Evolutionary conservation across 768 basidiomycete genomes (phyloP).

Genomic region (Udeniomyces megalosporus): DNA sequence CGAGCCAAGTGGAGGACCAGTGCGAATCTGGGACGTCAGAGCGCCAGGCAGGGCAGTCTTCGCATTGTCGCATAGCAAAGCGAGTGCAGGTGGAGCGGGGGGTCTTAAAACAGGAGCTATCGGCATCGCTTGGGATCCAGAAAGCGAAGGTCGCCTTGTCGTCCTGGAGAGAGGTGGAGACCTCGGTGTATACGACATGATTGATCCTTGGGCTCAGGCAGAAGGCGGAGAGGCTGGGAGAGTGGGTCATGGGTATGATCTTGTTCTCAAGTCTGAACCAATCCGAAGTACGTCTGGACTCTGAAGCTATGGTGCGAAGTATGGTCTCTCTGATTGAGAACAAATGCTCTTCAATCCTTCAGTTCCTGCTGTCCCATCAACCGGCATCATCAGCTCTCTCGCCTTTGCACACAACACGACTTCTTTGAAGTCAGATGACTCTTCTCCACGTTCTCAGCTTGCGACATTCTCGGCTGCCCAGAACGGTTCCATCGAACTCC

Average conservation of each 20-base stretch:
- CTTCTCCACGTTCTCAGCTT: neutral
- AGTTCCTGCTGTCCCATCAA: neutral
- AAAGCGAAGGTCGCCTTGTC: neutral
- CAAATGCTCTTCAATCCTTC: too few species aligned
- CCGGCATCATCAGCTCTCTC: neutral
- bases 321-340: too few species aligned
- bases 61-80: neutral
- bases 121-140: conserved; percentile 3
- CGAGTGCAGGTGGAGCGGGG: neutral
- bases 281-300: too few species aligned
- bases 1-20: neutral
- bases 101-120: neutral
- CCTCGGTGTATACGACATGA: conserved; percentile 3
- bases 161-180: conserved; percentile 6
- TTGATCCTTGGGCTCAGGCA: neutral
- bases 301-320: too few species aligned
- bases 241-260: too few species aligned
- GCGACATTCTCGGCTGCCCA: conserved; percentile 3
- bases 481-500: neutral
- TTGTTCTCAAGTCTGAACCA: too few species aligned
- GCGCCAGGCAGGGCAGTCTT: neutral
- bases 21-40: conserved; percentile 7
- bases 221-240: neutral
- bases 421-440: neutral
- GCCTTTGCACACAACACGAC: neutral